These are phyloP conservation scores for Starmerella lactis-condensi DNA, from an alignment of 805 yeast species.

Conservation along the genomic window DNA sequence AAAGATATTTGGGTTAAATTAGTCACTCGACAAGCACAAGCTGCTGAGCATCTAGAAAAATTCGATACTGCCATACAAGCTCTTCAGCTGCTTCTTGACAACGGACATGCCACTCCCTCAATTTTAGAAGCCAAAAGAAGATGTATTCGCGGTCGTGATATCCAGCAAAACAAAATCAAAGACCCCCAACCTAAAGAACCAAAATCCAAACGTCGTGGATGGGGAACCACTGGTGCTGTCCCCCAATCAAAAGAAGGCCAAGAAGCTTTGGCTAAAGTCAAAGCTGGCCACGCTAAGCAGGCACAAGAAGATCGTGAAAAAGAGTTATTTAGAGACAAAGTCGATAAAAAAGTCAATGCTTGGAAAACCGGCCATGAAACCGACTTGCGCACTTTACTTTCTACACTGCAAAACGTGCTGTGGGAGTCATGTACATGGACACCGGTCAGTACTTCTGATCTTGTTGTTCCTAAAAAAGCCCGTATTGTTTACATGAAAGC, in stretches of 20 bases:
- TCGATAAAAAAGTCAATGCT: constrained; percentile 32
- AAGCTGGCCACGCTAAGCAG: constrained; percentile 29
- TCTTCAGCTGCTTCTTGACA: constrained; percentile 45
- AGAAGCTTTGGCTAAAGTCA: constrained; percentile 36
- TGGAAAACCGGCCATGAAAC: constrained; percentile 70
- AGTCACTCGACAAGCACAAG: constrained; percentile 56
- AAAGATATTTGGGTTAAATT: constrained; percentile 62
- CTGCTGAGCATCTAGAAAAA: constrained; percentile 60
- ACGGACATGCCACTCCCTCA: constrained; percentile 46
- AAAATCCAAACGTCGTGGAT: constrained; percentile 13
- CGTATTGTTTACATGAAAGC: constrained; percentile 71
- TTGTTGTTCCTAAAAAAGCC: constrained; percentile 78
- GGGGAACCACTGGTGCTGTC: constrained; percentile 15
- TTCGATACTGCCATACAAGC: constrained; percentile 42
- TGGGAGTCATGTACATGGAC: constrained; percentile 55
- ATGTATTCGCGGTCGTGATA: constrained; percentile 46
- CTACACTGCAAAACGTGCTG: constrained; percentile 47
- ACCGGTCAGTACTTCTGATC: constrained; percentile 46
- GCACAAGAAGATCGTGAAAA: constrained; percentile 38
- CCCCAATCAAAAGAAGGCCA: constrained; percentile 20
- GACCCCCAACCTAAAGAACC: constrained; percentile 6
- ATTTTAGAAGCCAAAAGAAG: constrained; percentile 69
- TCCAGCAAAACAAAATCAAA: constrained; percentile 26
- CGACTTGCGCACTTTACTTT: constrained; percentile 58
- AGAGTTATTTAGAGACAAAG: constrained; percentile 43